Evolutionary conservation across 495 filamentous ascomycete genomes (phyloP).

Genomic region (Aspergillus cavernicola): DNA sequence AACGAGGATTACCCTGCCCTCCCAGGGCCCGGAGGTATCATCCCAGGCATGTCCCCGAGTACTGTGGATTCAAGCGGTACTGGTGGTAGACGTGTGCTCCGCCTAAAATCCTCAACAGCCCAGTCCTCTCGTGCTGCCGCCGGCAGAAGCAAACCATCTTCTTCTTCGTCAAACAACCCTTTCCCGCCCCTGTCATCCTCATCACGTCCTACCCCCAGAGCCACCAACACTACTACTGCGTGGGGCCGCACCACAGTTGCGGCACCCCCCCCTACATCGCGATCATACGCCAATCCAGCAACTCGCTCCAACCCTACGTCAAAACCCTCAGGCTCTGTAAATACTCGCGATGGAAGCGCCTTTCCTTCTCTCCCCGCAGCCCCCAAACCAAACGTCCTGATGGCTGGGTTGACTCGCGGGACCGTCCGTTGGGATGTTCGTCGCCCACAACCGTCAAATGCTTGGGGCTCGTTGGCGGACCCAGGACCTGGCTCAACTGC

Average conservation of each 20-base stretch:
- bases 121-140: conserved; percentile 63
- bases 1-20: conserved; percentile 96
- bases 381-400: conserved; percentile 70
- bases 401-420: conserved; percentile 72
- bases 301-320: conserved; percentile 22
- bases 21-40: conserved; percentile 62
- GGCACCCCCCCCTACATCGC: conserved; percentile 26
- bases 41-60: conserved; percentile 43
- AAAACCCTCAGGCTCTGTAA: conserved; percentile 24
- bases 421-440: conserved; percentile 66
- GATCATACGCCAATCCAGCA: conserved; percentile 28
- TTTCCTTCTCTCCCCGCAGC: conserved; percentile 83
- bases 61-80: conserved; percentile 34
- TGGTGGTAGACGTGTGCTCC: conserved; percentile 58
- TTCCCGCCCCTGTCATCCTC: conserved; percentile 47
- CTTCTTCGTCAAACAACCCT: conserved; percentile 30
- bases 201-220: conserved; percentile 28
- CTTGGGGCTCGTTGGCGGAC: conserved; percentile 40
- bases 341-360: conserved; percentile 39
- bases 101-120: conserved; percentile 73
- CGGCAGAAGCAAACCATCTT: conserved; percentile 38
- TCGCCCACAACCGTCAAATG: conserved; percentile 31
- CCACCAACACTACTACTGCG: conserved; percentile 36
- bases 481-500: conserved; percentile 21
- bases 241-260: conserved; percentile 42